These are phyloP conservation scores for Starmerella apicola DNA, from an alignment of 805 yeast genomes.

Conservation along the genomic window DNA sequence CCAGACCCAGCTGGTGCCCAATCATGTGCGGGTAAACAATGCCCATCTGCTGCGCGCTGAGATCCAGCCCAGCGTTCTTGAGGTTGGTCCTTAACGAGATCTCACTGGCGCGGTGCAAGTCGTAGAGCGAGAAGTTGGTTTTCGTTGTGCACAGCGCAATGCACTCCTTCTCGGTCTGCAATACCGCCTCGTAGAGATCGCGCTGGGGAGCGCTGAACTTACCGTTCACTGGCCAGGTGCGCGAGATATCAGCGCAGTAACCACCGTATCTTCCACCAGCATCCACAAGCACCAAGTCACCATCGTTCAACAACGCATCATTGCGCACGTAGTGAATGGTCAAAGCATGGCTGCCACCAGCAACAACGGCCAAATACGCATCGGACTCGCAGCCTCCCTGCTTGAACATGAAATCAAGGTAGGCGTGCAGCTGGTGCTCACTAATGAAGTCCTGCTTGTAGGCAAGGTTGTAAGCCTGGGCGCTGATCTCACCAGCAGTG, in stretches of 20 bases:
- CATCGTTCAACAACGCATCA: conserved; percentile 63
- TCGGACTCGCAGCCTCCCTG: conserved; percentile 79
- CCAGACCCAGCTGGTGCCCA: conserved; percentile 91
- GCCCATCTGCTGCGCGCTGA: conserved; percentile 22
- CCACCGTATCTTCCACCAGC: conserved; percentile 94
- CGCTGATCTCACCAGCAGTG: conserved; percentile 68
- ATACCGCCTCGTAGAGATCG: conserved; percentile 79
- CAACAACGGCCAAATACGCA: conserved; percentile 94
- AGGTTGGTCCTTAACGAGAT: conserved; percentile 48
- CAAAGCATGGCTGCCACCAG: conserved; percentile 80
- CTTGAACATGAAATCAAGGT: conserved; percentile 67
- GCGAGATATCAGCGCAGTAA: conserved; percentile 86
- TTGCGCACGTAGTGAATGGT: conserved; percentile 91
- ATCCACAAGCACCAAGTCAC: conserved; percentile 81
- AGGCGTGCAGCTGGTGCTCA: conserved; percentile 71
- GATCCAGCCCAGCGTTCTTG: conserved; percentile 55
- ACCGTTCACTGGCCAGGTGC: conserved; percentile 89
- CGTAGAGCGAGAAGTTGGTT: conserved; percentile 47
- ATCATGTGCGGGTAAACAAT: conserved; percentile 81
- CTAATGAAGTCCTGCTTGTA: conserved; percentile 46
- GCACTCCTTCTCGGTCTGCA: conserved; percentile 68
- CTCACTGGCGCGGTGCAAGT: conserved; percentile 62
- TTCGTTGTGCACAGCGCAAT: conserved; percentile 53
- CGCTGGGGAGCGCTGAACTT: conserved; percentile 63
- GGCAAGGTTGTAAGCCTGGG: conserved; percentile 73